Conservation (phyloP, 371 early-diverging fungal genomes). For the Zychaea mexicana region DNA sequence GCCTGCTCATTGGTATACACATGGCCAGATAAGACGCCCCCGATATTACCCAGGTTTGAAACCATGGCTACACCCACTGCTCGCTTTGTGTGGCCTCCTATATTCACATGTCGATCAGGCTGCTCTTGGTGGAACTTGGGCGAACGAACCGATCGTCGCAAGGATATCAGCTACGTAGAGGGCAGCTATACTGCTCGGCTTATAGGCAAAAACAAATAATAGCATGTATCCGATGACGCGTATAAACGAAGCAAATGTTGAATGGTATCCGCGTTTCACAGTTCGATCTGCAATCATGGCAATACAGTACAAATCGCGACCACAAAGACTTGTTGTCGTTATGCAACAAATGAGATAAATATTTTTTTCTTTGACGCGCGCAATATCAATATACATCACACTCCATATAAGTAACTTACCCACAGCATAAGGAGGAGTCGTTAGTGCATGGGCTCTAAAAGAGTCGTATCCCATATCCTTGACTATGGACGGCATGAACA, state of each 20-base stretch:
- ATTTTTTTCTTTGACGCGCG: too few relatives aligned
- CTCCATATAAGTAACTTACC: neutral
- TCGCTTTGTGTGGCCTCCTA: slow-evolving; percentile 67
- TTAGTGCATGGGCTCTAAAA: slow-evolving; percentile 49
- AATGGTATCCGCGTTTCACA: slow-evolving; percentile 63
- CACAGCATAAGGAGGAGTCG: slow-evolving; percentile 18
- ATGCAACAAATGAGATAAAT: neutral
- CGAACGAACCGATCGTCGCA: slow-evolving; percentile 56
- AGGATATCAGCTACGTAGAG: slow-evolving; percentile 55
- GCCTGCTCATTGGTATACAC: slow-evolving; percentile 62
- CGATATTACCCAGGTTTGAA: slow-evolving; percentile 51
- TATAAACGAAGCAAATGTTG: slow-evolving; percentile 55
- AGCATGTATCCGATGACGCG: slow-evolving; percentile 69
- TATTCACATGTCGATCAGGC: slow-evolving; percentile 64
- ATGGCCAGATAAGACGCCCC: slow-evolving; percentile 62
- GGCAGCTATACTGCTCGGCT: slow-evolving; percentile 7
- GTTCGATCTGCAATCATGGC: slow-evolving; percentile 67
- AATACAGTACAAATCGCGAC: slow-evolving; percentile 50
- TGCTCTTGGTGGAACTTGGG: slow-evolving; percentile 57
- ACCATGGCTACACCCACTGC: slow-evolving; percentile 62
- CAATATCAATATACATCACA: neutral
- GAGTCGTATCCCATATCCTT: slow-evolving; percentile 58
- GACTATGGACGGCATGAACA: slow-evolving; percentile 75
- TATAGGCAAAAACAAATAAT: slow-evolving; percentile 38
- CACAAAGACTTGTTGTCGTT: slow-evolving; percentile 36